Conservation (phyloP, 1,139 yeast species). For the Nakaseomyces kungkrabaensis region DNA sequence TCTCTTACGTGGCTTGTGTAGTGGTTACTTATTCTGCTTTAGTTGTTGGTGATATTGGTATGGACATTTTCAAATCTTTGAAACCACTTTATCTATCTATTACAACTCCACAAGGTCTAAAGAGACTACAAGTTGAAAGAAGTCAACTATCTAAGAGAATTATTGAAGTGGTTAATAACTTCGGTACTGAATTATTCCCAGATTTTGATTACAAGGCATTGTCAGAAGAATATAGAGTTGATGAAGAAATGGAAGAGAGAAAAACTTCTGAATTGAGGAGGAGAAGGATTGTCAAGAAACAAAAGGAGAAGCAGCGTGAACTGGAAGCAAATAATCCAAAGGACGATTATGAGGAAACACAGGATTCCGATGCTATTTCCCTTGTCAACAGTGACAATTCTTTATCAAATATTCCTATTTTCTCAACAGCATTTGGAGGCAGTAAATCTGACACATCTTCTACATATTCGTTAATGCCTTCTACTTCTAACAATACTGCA, state of each 20-base stretch:
- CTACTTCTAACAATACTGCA: constrained; percentile 14
- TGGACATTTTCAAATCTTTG: constrained; percentile 75
- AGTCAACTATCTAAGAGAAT: constrained; percentile 37
- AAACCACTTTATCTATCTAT: constrained; percentile 74
- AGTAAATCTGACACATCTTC: constrained; percentile 10
- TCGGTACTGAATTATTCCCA: constrained; percentile 58
- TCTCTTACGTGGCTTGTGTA: constrained; percentile 38
- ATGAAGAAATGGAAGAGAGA: constrained; percentile 18
- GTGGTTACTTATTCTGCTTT: constrained; percentile 78
- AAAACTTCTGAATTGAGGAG: constrained; percentile 26
- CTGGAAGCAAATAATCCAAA: constrained; percentile 8
- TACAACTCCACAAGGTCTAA: constrained; percentile 39
- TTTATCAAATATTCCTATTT: constrained; percentile 27
- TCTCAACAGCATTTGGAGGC: constrained; percentile 15
- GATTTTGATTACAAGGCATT: constrained; percentile 35
- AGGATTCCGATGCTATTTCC: constrained; percentile 28
- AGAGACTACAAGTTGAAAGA: constrained; percentile 41
- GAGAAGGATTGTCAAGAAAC: constrained; percentile 22
- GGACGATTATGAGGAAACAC: constrained; percentile 9
- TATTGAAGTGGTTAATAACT: constrained; percentile 45
- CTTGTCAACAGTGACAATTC: constrained; percentile 29
- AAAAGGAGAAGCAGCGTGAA: constrained; percentile 9
- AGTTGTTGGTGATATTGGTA: constrained; percentile 84
- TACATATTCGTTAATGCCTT: constrained; percentile 9
- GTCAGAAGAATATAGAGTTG: constrained; percentile 11